Base-by-base conservation (phyloP, 106 monocot genomes). In the Platanthera zijinensis region DNA sequence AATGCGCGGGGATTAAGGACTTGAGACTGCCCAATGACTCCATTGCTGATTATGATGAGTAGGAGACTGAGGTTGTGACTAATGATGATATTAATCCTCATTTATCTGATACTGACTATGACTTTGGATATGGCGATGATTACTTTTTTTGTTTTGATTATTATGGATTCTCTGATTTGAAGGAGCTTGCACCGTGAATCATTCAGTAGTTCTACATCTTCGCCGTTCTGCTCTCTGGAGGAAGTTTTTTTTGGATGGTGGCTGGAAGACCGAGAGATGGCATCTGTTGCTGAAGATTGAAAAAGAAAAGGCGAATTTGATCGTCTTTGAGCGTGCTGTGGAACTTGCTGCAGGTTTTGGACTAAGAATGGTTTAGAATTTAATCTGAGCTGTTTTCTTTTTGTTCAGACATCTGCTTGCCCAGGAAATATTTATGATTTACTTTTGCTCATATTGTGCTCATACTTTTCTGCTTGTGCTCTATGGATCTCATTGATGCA, bases 1-100 rank as follows among this genome's bases (percentile, higher is more conserved):
- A 49, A 59, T 56, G 72, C 21, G 28, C 73, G 14, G 57, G 15
- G 52, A 72, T 79, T 12, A 62, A 18, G 19, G 48, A 62, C 2
- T 22, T 73, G 61, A 79, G 73, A 25, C 25, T 59, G 21, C 79
- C 73, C 28, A 18, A 50, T 48, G 79, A 79, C n/a, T 72, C 80
- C 6, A 62, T 21, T 63, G 49, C 61, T 22, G 49, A 62, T n/a
- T 67, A 32, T 67, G 59, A 32, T 67, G 59, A 61, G 59, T 61
- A 19, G 0, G 21, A 18, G 1, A 21, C 18, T 21, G 8, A 21
- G 3, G 8, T 8, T 21, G 59, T 18, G 0, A 21, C 4, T 12
- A 1, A 39, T 39, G 1, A 39, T 39, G 39, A 39, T 39, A 39
- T 39, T 39, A 39, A 39, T 39, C 1, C 39, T 39, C 39, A 39